phyloP scores from a whole-genome alignment of 208 protist genomes.

The Entamoeba invadens region DNA sequence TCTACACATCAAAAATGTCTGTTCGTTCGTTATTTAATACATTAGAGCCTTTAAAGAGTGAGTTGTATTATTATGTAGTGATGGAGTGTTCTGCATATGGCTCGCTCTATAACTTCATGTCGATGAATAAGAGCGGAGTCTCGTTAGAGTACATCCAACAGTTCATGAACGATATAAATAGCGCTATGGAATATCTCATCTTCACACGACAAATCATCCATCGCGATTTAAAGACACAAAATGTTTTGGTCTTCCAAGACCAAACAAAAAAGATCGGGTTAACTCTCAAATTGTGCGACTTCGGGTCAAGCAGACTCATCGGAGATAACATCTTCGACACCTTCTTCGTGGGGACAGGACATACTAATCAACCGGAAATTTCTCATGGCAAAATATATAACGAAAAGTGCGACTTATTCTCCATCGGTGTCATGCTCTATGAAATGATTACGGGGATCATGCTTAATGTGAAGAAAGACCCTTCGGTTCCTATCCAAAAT shows the following conservation, averaged over 20 bases:
- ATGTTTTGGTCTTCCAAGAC: background rate
- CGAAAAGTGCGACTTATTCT: background rate
- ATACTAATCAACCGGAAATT: background rate
- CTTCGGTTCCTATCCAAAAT: background rate
- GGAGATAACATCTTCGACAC: background rate
- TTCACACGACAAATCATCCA: background rate
- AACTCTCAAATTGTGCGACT: background rate
- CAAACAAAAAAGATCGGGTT: background rate
- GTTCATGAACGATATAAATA: background rate
- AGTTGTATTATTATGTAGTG: background rate
- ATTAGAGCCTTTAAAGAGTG: background rate
- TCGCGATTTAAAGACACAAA: background rate
- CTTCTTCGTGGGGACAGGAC: background rate
- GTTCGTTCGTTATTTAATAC: background rate
- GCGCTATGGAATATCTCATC: background rate
- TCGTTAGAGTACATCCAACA: background rate
- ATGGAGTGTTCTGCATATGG: background rate
- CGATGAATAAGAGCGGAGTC: background rate
- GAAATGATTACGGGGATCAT: background rate
- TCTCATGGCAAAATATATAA: background rate
- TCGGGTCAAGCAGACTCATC: background rate
- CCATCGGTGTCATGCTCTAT: background rate
- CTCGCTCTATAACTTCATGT: background rate
- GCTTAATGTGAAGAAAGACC: background rate
- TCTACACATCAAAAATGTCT: background rate